Evolutionary conservation across 2,329 filamentous ascomycete genomes (phyloP).

Genomic region (Aspergillus pseudotamarii): DNA sequence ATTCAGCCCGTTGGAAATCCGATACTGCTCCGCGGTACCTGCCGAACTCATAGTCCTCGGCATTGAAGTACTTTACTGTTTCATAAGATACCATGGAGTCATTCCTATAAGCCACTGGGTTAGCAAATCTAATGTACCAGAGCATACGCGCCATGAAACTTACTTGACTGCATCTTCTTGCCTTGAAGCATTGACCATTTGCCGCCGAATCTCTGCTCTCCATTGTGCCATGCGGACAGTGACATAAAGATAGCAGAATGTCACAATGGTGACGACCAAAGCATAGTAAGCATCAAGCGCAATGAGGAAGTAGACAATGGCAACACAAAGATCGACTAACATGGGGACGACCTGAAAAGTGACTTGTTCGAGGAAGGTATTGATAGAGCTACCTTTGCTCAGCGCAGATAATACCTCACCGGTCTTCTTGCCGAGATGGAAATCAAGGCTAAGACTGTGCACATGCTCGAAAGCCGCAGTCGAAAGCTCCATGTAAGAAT

Average conservation of each 20-base stretch:
- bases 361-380: constrained; percentile 92
- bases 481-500: constrained; percentile 91
- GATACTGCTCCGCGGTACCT: constrained; percentile 72
- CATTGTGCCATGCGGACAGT: constrained; percentile 96
- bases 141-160: constrained; percentile 29
- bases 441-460: constrained; percentile 90
- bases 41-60: constrained; percentile 75
- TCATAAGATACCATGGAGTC: constrained; percentile 99
- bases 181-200: constrained; percentile 92
- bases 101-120: constrained; percentile 56
- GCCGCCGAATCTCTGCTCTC: constrained; percentile 82
- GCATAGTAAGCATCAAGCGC: constrained; percentile 87
- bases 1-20: constrained; percentile 73
- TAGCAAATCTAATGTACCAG: background rate
- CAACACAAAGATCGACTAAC: constrained; percentile 84
- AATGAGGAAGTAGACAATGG: constrained; percentile 78
- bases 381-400: constrained; percentile 95
- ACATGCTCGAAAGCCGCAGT: constrained; percentile 97
- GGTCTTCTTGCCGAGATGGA: constrained; percentile 94
- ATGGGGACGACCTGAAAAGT: constrained; percentile 96
- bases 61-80: constrained; percentile 89
- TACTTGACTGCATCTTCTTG: constrained; percentile 94
- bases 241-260: constrained; percentile 94
- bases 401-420: constrained; percentile 94
- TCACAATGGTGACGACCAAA: constrained; percentile 84